These are phyloP conservation scores for Capronia coronata DNA, from an alignment of 2,329 filamentous ascomycete species.

Conservation along the genomic window DNA sequence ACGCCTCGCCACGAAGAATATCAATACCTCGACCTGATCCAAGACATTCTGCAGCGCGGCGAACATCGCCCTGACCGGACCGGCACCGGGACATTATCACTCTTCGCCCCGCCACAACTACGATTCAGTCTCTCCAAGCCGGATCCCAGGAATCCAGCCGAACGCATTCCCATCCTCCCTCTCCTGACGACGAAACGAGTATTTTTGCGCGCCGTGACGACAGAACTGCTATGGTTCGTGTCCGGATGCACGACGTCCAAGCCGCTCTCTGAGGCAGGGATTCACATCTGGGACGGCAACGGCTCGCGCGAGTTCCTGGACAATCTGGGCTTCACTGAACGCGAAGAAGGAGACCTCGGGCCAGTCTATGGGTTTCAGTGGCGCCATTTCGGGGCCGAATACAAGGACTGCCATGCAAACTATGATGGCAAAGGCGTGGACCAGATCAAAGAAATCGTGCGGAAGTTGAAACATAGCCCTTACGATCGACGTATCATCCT, in stretches of 20 bases:
- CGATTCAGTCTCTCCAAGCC: conserved; percentile 73
- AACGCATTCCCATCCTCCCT: conserved; percentile 62
- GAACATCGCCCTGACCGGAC: conserved; percentile 89
- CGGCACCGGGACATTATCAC: conserved; percentile 82
- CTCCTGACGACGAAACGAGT: conserved; percentile 97
- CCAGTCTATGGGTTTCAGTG: conserved; percentile 98
- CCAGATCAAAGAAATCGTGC: conserved; percentile 82
- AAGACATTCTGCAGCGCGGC: conserved; percentile 71
- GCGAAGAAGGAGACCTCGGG: conserved; percentile 80
- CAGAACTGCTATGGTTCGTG: conserved; percentile 94
- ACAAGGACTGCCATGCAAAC: conserved; percentile 69
- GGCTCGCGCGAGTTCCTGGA: conserved; percentile 87
- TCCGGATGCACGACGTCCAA: conserved; percentile 73
- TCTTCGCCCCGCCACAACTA: conserved; percentile 80
- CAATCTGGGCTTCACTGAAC: conserved; percentile 70
- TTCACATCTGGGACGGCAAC: conserved; percentile 99
- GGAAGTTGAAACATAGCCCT: conserved; percentile 74
- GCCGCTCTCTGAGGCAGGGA: conserved; percentile 67
- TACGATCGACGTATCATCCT: conserved; percentile 88
- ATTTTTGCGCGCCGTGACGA: conserved; percentile 81
- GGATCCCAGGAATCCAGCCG: conserved; percentile 35
- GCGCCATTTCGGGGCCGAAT: conserved; percentile 94
- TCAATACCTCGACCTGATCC: conserved; percentile 87
- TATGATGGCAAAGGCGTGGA: conserved; percentile 87
- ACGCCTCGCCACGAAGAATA: conserved; percentile 66